A percentile compares a stretch with the other conserved stretches of the same genome.
These are phyloP conservation scores for Ceratocystis huliohia DNA, from an alignment of 2,329 filamentous ascomycete genomes.

Conservation along the genomic window DNA sequence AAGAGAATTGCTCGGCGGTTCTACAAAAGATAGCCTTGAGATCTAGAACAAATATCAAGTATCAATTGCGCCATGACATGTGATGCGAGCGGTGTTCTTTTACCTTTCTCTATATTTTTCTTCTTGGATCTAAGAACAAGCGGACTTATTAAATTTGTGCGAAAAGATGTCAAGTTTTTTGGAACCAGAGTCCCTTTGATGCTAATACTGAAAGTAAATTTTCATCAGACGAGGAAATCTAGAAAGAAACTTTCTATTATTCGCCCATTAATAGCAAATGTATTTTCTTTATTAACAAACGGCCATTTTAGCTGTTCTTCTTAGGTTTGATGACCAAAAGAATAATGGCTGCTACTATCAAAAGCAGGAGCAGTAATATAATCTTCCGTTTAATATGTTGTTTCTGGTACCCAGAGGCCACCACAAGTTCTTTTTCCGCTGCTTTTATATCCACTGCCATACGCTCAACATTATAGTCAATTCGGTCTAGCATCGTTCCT, in stretches of 20 bases:
- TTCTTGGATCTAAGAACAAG: too few species aligned
- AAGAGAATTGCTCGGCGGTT: background rate
- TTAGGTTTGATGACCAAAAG: conserved; percentile 70
- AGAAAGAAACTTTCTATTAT: background rate
- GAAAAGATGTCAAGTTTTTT: background rate
- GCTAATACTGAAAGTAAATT: too few species aligned
- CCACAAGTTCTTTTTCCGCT: conserved; percentile 81
- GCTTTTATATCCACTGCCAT: conserved; percentile 90
- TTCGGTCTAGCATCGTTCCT: conserved; percentile 81
- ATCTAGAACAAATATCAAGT: background rate
- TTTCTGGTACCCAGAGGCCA: conserved; percentile 80
- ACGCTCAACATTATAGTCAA: conserved; percentile 94
- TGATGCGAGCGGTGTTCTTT: background rate
- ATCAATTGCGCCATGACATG: background rate
- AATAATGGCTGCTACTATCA: conserved; percentile 80
- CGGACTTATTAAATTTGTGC: too few species aligned
- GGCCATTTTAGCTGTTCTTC: conserved; percentile 26
- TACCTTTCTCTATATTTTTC: too few species aligned
- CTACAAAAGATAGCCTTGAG: background rate
- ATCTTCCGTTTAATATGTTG: conserved; percentile 83
- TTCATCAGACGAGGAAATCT: too few species aligned
- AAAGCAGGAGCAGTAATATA: conserved; percentile 71
- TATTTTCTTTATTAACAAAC: background rate
- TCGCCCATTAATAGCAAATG: background rate
- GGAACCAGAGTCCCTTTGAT: background rate